These are phyloP conservation scores for Aegilops bicornis DNA, from an alignment of 176 grass and related monocot genomes.

Conservation along the genomic window DNA sequence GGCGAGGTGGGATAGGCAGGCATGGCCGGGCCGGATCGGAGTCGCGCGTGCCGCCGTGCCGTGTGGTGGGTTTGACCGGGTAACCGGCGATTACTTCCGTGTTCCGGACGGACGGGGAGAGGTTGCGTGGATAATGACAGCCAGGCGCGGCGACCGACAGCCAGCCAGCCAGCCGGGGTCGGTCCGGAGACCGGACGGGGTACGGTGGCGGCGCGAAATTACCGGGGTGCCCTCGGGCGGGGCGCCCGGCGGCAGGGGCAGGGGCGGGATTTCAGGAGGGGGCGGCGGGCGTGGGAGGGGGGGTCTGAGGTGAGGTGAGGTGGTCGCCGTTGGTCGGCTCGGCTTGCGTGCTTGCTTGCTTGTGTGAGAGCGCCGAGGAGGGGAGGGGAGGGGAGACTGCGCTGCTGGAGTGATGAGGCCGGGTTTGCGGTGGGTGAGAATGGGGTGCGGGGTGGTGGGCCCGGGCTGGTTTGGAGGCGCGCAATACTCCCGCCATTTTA, in stretches of 20 bases:
- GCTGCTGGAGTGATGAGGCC: neutral
- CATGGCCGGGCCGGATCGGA: conserved; percentile 9
- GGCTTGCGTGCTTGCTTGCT: neutral
- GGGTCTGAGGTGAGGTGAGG: conserved; percentile 27
- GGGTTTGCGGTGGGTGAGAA: conserved; percentile 24
- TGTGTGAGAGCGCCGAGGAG: neutral
- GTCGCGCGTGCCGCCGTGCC: conserved; percentile 35
- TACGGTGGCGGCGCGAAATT: conserved; percentile 47
- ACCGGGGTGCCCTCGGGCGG: neutral
- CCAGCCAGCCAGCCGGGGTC: conserved; percentile 19
- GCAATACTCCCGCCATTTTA: neutral
- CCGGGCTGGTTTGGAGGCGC: neutral
- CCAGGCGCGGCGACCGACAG: conserved; percentile 28
- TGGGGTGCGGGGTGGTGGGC: conserved; percentile 23
- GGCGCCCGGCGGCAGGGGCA: conserved; percentile 15
- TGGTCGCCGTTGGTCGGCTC: conserved; percentile 61
- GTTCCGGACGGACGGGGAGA: conserved; percentile 29
- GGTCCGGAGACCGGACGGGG: conserved; percentile 52
- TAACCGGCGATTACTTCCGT: conserved; percentile 49
- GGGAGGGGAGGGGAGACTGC: neutral
- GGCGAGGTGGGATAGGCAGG: neutral
- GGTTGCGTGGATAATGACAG: conserved; percentile 26
- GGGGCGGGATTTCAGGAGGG: conserved; percentile 16
- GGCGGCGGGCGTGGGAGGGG: conserved; percentile 11
- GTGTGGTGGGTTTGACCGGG: conserved; percentile 87